These are phyloP conservation scores for Diaporthe sp. DNA, from an alignment of 2,329 filamentous ascomycete genomes.

Conservation along the genomic window DNA sequence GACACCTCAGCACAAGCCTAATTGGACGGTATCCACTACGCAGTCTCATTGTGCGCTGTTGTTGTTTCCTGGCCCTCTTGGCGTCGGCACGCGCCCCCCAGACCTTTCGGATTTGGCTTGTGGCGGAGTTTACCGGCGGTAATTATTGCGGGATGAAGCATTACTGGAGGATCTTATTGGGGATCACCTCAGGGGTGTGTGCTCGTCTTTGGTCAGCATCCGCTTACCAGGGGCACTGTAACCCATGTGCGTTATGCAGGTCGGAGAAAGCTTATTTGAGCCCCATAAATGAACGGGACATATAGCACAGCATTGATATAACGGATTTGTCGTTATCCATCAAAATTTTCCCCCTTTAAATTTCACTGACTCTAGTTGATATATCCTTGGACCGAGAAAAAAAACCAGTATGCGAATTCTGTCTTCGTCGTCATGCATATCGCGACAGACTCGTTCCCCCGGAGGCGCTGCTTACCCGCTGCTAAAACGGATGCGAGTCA, in stretches of 20 bases:
- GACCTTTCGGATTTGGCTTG: neutral
- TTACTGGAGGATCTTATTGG: neutral
- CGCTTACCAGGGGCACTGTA: neutral
- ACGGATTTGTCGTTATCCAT: neutral
- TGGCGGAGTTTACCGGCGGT: neutral
- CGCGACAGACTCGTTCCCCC: neutral
- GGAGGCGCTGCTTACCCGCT: neutral
- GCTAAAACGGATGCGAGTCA: neutral
- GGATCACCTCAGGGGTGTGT: neutral
- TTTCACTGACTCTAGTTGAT: no score
- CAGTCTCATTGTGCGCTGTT: neutral
- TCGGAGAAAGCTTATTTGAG: constrained; percentile 28
- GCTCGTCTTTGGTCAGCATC: neutral
- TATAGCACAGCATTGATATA: neutral
- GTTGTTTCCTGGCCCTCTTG: neutral
- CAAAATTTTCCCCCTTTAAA: neutral
- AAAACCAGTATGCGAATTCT: neutral
- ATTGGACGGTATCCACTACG: neutral
- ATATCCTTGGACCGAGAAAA: neutral
- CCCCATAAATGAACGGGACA: neutral
- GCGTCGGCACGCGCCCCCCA: neutral
- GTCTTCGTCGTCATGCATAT: neutral
- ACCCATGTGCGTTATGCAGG: neutral
- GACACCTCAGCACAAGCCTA: neutral
- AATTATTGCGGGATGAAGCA: neutral